Percentiles rank a stretch among this genome's conserved stretches.
Evolutionary conservation across 1,139 yeast species (phyloP).

Genomic region (Hansenula sp.): DNA sequence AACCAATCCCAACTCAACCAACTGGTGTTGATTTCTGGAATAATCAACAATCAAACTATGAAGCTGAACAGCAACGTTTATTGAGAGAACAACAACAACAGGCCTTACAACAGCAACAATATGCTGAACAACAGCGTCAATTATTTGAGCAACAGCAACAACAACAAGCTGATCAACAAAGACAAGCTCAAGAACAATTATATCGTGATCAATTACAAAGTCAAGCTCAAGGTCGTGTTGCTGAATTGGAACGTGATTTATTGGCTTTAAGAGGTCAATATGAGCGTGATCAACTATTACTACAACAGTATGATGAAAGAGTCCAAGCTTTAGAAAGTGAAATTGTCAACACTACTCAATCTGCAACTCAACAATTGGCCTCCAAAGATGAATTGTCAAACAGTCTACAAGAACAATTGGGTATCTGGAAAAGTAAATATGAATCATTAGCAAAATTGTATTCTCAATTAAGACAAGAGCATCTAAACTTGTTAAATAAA

Average conservation of each 20-base stretch:
- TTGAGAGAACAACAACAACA: conserved; percentile 47
- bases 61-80: conserved; percentile 46
- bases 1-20: conserved; percentile 26
- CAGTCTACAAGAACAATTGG: conserved; percentile 70
- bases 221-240: conserved; percentile 75
- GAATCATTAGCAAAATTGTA: conserved; percentile 87
- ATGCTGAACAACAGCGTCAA: conserved; percentile 62
- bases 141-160: conserved; percentile 67
- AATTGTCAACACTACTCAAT: conserved; percentile 54
- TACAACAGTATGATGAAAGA: conserved; percentile 84
- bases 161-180: conserved; percentile 72
- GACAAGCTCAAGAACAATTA: conserved; percentile 70
- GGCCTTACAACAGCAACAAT: conserved; percentile 41
- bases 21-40: conserved; percentile 45
- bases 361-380: conserved; percentile 71
- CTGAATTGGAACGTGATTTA: conserved; percentile 80
- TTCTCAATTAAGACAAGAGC: conserved; percentile 90
- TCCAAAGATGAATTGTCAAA: conserved; percentile 74
- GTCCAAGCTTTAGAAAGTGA: conserved; percentile 83
- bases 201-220: conserved; percentile 67
- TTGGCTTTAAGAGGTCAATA: conserved; percentile 75
- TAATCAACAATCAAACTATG: conserved; percentile 32
- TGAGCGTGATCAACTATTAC: conserved; percentile 79
- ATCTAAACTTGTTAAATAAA: conserved; percentile 71
- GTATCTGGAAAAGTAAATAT: conserved; percentile 81